These are phyloP conservation scores for Metschnikowia corniflorae DNA, from an alignment of 805 yeast genomes.

Conservation along the genomic window DNA sequence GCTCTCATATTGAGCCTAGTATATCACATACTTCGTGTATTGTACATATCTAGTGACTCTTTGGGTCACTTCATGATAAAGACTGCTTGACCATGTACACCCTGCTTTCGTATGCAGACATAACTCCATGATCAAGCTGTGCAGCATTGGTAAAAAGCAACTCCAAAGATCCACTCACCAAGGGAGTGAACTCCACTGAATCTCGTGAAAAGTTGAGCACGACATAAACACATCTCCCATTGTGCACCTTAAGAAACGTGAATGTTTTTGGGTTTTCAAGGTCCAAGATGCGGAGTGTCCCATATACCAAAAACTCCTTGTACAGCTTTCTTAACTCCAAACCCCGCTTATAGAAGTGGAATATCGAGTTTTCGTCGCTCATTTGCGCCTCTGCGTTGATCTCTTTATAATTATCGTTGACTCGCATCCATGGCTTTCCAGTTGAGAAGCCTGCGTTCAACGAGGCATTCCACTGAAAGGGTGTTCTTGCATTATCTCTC, in stretches of 20 bases:
- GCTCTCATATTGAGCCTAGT: too few relatives aligned
- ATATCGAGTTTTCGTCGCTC: constrained; percentile 43
- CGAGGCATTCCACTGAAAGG: constrained; percentile 50
- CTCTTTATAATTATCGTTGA: constrained; percentile 46
- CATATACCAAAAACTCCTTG: constrained; percentile 45
- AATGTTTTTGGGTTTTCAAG: constrained; percentile 40
- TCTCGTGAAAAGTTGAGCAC: constrained; percentile 23
- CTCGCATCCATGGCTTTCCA: constrained; percentile 50
- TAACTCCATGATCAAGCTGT: constrained; percentile 16
- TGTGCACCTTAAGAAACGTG: constrained; percentile 37
- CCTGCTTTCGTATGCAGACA: constrained; percentile 45
- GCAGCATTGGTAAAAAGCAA: constrained; percentile 29
- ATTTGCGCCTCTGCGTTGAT: constrained; percentile 47
- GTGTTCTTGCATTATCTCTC: constrained; percentile 54
- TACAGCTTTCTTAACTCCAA: constrained; percentile 41
- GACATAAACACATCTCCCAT: constrained; percentile 21
- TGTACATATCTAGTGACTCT: too few relatives aligned
- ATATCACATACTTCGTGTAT: too few relatives aligned
- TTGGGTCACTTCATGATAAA: too few relatives aligned
- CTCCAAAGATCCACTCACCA: constrained; percentile 23
- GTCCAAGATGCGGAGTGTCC: constrained; percentile 43
- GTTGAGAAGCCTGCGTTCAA: constrained; percentile 48
- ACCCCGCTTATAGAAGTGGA: constrained; percentile 43
- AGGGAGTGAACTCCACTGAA: constrained; percentile 7
- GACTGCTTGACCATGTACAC: too few relatives aligned